phyloP scores from a whole-genome alignment of 495 filamentous ascomycete genomes.

The Penicillium manginii region DNA sequence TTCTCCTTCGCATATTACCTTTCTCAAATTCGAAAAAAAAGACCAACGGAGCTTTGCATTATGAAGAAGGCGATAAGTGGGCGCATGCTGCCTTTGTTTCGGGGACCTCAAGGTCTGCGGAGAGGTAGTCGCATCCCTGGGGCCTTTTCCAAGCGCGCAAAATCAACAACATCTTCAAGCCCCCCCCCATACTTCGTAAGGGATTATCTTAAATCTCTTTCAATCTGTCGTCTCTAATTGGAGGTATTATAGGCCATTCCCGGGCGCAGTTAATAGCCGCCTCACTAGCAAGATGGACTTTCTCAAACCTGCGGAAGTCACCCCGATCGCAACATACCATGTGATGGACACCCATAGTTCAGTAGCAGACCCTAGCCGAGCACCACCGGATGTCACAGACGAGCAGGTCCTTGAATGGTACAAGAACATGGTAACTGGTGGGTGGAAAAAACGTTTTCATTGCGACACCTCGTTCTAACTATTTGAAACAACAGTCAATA shows the following conservation, averaged over 20 bases:
- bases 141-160: not conserved
- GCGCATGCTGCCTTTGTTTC: not conserved
- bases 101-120: not conserved
- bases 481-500: slow-evolving; percentile 55
- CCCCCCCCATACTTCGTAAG: not conserved
- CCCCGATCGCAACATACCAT: slow-evolving; percentile 79
- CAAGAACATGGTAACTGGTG: slow-evolving; percentile 63
- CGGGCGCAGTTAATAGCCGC: slow-evolving; percentile 84
- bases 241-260: slow-evolving; percentile 52
- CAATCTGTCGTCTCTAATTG: not conserved
- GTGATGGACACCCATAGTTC: slow-evolving; percentile 77
- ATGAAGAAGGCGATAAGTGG: not conserved
- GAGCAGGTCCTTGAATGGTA: slow-evolving; percentile 64
- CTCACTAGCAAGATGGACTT: slow-evolving; percentile 78
- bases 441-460: slow-evolving; percentile 7
- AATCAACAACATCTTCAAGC: not conserved
- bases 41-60: not conserved
- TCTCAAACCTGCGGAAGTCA: slow-evolving; percentile 59
- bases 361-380: slow-evolving; percentile 60
- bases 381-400: not conserved
- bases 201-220: not conserved
- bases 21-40: not conserved
- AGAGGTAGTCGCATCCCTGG: not conserved
- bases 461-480: slow-evolving; percentile 7
- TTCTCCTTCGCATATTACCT: not conserved